A percentile compares a stretch with the other conserved stretches of the same genome.
Conservation (phyloP, 768 basidiomycete species). For the Amanita muscaria region DNA sequence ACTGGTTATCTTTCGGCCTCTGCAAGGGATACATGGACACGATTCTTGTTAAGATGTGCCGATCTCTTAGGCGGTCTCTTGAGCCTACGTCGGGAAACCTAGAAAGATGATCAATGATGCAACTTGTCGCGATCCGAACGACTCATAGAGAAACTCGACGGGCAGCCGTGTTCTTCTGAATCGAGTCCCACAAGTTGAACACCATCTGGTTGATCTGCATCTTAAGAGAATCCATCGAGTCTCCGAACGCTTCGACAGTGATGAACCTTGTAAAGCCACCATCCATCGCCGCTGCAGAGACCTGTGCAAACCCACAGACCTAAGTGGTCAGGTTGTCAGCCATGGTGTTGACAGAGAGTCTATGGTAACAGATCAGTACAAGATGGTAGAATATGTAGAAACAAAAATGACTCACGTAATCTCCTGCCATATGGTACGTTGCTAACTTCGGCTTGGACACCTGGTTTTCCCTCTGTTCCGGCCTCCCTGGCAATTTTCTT, state of each 20-base stretch:
- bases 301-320: conserved; percentile 98
- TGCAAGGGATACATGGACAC: conserved; percentile 76
- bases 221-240: conserved; percentile 99
- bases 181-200: conserved; percentile 89
- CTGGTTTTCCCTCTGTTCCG: conserved; percentile 96
- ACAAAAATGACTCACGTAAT: conserved; percentile 66
- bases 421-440: conserved; percentile 96
- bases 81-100: conserved; percentile 79
- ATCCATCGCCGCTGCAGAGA: conserved; percentile 96
- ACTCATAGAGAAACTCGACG: too few species aligned
- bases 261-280: conserved; percentile 99
- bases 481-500: conserved; percentile 97
- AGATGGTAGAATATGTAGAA: background rate
- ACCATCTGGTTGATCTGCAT: conserved; percentile 99
- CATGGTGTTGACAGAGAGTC: conserved; percentile 97
- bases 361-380: conserved; percentile 20
- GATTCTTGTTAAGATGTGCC: conserved; percentile 75
- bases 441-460: conserved; percentile 94
- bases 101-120: background rate
- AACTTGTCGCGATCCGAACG: too few species aligned
- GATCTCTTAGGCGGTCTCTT: conserved; percentile 77
- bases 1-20: conserved; percentile 79
- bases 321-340: conserved; percentile 93
- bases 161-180: conserved; percentile 98
- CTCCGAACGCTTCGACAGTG: conserved; percentile 95